Conservation (phyloP, 1,284 basidiomycete genomes). For the Sanghuangporus sanghuang region DNA sequence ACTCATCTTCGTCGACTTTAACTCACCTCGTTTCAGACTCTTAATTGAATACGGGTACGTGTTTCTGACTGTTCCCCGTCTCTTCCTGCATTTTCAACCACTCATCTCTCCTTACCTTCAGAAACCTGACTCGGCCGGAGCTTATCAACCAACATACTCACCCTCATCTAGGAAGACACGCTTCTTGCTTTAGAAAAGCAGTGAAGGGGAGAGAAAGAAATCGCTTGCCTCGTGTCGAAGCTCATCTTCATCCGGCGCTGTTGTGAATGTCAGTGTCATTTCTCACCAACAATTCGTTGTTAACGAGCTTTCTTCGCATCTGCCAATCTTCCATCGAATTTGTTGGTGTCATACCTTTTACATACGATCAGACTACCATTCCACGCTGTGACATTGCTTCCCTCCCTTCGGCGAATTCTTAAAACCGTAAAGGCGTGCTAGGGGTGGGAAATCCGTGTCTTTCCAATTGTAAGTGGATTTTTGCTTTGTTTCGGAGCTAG, state of each 20-base stretch:
- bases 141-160: no score
- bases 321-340: not conserved
- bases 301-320: not conserved
- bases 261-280: not conserved
- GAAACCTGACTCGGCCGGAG: no score
- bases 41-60: no score
- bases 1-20: no score
- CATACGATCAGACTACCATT: not conserved
- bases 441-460: not conserved
- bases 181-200: no score
- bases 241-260: not conserved
- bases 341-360: not conserved
- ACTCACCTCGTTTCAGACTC: no score
- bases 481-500: not conserved
- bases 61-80: no score
- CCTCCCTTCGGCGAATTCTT: not conserved
- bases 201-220: no score
- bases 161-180: no score
- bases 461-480: not conserved
- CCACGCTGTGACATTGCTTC: not conserved
- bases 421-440: not conserved
- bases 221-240: not conserved
- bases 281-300: not conserved
- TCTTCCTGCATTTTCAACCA: no score
- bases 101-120: no score